Base-by-base conservation (phyloP, 495 filamentous ascomycete species). In the Sporormia fimetaria region DNA sequence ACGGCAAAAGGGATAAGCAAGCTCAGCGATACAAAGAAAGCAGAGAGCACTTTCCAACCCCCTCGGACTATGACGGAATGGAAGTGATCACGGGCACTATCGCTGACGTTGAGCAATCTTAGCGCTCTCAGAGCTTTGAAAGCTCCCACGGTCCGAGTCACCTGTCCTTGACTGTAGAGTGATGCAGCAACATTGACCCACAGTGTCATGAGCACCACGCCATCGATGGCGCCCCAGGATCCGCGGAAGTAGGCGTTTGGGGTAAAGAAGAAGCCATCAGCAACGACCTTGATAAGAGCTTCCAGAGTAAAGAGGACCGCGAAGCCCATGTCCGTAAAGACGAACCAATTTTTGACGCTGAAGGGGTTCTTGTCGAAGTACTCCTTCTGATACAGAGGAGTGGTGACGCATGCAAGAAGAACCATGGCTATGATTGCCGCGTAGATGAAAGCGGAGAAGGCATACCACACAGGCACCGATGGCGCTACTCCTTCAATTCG, bases 91-190 rank as follows among this genome's bases (percentile, higher is more conserved):
- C 87, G 75, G 24, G 90, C 92, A 55, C 84, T 95, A 56, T 95
- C 87, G 57, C 87, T 94, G 44, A 99, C 83, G 49, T 95, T 96
- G 48, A 99, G 73, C 18, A 99, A 64, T 30, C 90, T 71, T 17
- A 99, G 67, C 24, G 90, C 92, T 59, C 90, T 78, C n/a, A 99
- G 72, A 16, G 90, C 90, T 67, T 99, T 99, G 67, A 99, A 96
- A 21, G 92, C 90, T 29, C 90, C 90, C 36, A 99, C 82, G 14
- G 84, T 81, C 53, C 90, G 67, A 3, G 87, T 92, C 33, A 95
- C 76, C 31, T 75, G 76, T 30, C 82, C 84, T 40, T 88, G 77
- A 28, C 80, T 73, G 52, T 67, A 71, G 8, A 96, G 63, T 4
- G 87, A 79, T 10, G 87, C 84, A 23, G 75, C 65, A 40, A 99